phyloP scores from a whole-genome alignment of 768 basidiomycete species.

The Lentinula sp. region DNA sequence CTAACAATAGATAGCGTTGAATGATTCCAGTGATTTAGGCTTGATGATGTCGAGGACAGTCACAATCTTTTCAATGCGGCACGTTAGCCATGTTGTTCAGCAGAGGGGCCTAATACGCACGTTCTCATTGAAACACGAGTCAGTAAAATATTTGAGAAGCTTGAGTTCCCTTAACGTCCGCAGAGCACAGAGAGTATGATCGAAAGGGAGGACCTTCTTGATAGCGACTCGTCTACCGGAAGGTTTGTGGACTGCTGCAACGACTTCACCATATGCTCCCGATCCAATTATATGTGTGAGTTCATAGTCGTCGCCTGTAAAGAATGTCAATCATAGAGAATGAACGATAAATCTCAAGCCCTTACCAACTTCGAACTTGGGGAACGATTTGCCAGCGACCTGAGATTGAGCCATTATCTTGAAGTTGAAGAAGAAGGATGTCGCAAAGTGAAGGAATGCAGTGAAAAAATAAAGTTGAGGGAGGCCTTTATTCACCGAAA shows the following conservation, averaged over 20 bases:
- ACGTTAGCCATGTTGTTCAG: not conserved
- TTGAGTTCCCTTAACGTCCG: conserved; percentile 84
- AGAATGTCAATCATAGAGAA: not conserved
- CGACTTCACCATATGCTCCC: conserved; percentile 93
- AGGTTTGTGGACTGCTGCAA: conserved; percentile 83
- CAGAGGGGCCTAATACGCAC: conserved; percentile 31
- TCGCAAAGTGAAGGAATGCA: not conserved
- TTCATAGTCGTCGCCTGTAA: conserved; percentile 67
- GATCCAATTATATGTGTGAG: conserved; percentile 85
- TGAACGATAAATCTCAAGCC: no score
- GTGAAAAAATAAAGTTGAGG: not conserved
- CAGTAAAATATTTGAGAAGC: conserved; percentile 76
- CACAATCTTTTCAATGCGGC: conserved; percentile 55
- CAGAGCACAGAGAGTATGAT: conserved; percentile 92
- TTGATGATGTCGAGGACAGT: conserved; percentile 87
- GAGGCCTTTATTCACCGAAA: not conserved
- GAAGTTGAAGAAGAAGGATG: not conserved
- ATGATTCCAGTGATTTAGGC: conserved; percentile 70
- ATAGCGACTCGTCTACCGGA: conserved; percentile 91
- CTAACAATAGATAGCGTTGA: conserved; percentile 81
- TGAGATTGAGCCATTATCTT: not conserved
- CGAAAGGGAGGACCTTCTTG: conserved; percentile 94
- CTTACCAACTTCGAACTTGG: conserved; percentile 2
- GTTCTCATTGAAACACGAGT: conserved; percentile 87
- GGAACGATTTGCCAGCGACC: not conserved